These are phyloP conservation scores for Plasmodium gaboni DNA, from an alignment of 169 alveolate genomes.

Conservation along the genomic window DNA sequence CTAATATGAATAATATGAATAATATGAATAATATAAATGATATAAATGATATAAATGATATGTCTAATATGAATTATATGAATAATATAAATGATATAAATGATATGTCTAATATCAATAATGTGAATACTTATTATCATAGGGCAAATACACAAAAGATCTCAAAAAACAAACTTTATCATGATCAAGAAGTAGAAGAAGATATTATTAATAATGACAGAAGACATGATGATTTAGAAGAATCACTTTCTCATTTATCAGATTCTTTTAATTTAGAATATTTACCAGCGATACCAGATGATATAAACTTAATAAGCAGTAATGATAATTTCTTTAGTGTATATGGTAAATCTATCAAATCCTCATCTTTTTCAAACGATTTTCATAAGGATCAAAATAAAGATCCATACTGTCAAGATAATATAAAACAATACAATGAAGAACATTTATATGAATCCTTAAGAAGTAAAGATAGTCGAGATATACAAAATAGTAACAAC, in stretches of 20 bases:
- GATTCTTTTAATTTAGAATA: slow-evolving; percentile 19
- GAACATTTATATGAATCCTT: no score
- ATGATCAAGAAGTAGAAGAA: background rate
- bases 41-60: background rate
- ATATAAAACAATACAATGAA: no score
- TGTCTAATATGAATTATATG: background rate
- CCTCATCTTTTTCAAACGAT: no score
- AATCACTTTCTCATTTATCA: slow-evolving; percentile 7
- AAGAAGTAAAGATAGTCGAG: no score
- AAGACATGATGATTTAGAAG: background rate
- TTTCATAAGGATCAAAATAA: no score
- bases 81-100: background rate
- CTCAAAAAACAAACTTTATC: background rate
- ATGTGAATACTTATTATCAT: background rate
- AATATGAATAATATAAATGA: background rate
- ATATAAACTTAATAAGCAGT: slow-evolving; percentile 9
- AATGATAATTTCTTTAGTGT: slow-evolving; percentile 9
- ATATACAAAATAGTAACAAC: no score
- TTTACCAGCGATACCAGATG: slow-evolving; percentile 27
- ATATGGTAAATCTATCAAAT: background rate
- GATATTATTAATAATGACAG: background rate
- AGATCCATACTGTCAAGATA: no score
- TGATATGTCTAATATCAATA: background rate
- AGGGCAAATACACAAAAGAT: background rate
- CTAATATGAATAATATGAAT: background rate